Evolutionary conservation across 2,329 filamentous ascomycete genomes (phyloP), one percentile per base, ranked within the genome.

Genomic region (Trichophyton equinum): DNA sequence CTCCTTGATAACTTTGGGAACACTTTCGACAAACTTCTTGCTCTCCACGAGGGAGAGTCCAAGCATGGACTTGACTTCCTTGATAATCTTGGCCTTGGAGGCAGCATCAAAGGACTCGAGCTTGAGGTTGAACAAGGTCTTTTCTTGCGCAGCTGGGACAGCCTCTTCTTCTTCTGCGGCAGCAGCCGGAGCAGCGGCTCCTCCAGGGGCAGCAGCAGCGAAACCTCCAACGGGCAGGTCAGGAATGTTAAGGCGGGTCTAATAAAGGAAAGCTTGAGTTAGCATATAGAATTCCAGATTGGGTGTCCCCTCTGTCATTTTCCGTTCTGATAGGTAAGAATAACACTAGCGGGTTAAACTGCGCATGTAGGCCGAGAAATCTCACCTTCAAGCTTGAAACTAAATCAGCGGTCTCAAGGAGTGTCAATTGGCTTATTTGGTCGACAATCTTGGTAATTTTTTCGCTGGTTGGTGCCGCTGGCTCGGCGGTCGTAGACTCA

Each of bases 11-110:
- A 89, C 80, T 87, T 99, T 99, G 66, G 94, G 94, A 68, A 89
- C 91, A 73, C 89, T 90, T 82, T 99, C 94, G 67, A 99, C 94
- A 72, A 99, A 99, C 82, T 99, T 99, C 87, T 99, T 99, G 79
- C 89, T 95, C 78, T 99, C 94, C 68, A 99, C 95, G 79, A 99
- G 82, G 74, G 89, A 95, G 73, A 99, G 78, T 49, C 94, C 94
- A 63, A 99, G 81, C 84, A 99, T 82, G 71, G 85, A 86, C 85
- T 99, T 99, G 80, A 99, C 83, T 81, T 99, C 94, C 84, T 99
- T 99, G 83, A 99, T 99, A 70, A 99, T 81, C 87, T 99, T 99
- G 70, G 95, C 91, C 82, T 99, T 99, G 66, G 92, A 80, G 58
- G 78, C 82, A 30, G 91, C 82, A 59, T 99, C 95, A 74, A 97